Percentiles rank a stretch among this genome's conserved stretches.
These are phyloP conservation scores for Marasmius fiardii DNA, from an alignment of 1,284 basidiomycete genomes.

Conservation along the genomic window DNA sequence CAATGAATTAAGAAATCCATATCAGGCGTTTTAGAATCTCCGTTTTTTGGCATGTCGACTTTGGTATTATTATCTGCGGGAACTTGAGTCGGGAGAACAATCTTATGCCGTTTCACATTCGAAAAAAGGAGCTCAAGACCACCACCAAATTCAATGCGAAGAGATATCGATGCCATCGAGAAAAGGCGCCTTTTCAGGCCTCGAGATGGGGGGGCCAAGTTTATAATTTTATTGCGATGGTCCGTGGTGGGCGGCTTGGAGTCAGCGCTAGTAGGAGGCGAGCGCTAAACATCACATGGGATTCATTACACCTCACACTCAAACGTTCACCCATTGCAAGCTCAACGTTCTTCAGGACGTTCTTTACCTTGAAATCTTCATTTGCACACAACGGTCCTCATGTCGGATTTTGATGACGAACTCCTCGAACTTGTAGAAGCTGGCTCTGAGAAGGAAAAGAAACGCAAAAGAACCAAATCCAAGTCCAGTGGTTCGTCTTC, in stretches of 20 bases:
- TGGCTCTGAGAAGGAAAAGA: conserved; percentile 36
- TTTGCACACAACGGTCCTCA: conserved; percentile 21
- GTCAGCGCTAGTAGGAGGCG: no score
- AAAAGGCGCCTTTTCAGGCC: no score
- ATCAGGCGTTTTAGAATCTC: conserved; percentile 50
- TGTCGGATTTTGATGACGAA: conserved; percentile 70
- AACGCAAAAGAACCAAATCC: conserved; percentile 31
- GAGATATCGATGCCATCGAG: conserved; percentile 5
- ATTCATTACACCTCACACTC: no score
- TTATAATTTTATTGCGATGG: no score
- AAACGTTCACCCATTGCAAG: background rate
- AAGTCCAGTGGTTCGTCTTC: conserved; percentile 25
- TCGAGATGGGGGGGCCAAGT: no score
- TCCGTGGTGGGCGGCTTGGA: no score
- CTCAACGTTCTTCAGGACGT: background rate
- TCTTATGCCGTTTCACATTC: conserved; percentile 58
- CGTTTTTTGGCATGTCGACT: conserved; percentile 17
- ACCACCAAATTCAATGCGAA: conserved; percentile 65
- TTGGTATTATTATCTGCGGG: conserved; percentile 30
- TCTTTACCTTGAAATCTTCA: background rate
- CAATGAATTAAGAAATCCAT: conserved; percentile 78
- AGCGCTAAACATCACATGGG: no score
- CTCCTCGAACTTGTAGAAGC: conserved; percentile 41
- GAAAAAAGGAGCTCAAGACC: conserved; percentile 83
- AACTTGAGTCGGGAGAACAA: conserved; percentile 55